Evolutionary conservation across 73 alveolate genomes (phyloP).

Genomic region (Tetrahymena malaccensis): DNA sequence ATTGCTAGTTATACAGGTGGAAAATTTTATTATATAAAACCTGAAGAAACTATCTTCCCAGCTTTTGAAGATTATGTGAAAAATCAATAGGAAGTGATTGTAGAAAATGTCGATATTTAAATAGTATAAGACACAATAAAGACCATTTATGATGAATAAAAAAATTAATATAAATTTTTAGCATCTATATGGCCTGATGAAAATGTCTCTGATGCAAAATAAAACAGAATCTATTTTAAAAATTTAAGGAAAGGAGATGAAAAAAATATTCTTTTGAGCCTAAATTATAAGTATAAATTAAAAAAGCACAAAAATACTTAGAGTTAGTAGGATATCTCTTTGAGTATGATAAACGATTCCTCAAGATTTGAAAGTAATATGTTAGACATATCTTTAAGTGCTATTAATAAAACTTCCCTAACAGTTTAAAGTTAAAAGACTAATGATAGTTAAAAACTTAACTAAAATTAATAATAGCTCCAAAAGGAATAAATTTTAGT

Average conservation of each 20-base stretch:
- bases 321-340: neutral
- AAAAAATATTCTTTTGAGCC: neutral
- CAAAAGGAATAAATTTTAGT: neutral
- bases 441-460: too few relatives aligned
- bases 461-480: too few relatives aligned
- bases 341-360: too few relatives aligned
- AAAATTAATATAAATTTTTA: neutral
- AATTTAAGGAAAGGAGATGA: neutral
- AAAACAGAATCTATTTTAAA: neutral
- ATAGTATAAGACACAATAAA: neutral
- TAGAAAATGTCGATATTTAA: neutral
- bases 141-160: neutral
- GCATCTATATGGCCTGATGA: neutral
- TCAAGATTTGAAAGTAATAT: neutral
- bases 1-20: neutral
- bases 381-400: neutral
- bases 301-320: too few relatives aligned
- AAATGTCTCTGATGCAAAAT: neutral
- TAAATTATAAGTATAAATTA: neutral
- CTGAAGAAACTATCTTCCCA: neutral
- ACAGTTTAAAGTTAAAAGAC: too few relatives aligned
- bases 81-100: neutral
- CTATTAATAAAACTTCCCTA: neutral
- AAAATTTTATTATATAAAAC: neutral
- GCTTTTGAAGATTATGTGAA: neutral